Percentiles rank a stretch among this genome's conserved stretches.
phyloP scores from a whole-genome alignment of 2,329 filamentous ascomycete species.

The Aspergillus versicolor region DNA sequence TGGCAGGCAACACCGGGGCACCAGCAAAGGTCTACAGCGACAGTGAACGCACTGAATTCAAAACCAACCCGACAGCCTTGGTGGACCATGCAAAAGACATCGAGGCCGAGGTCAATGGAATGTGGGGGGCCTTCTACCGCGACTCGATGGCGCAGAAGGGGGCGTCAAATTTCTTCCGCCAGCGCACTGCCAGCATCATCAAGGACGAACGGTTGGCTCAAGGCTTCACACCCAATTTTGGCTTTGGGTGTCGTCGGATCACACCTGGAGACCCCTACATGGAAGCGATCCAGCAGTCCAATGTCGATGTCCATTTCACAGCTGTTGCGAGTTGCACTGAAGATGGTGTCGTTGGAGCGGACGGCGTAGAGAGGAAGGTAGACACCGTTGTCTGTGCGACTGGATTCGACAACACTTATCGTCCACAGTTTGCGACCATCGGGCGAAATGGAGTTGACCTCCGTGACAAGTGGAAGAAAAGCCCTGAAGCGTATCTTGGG shows the following conservation, averaged over 20 bases:
- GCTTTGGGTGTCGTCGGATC: conserved; percentile 38
- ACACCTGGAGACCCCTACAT: conserved; percentile 47
- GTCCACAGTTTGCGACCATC: conserved; percentile 46
- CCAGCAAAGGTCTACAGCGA: not conserved
- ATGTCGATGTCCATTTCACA: conserved; percentile 46
- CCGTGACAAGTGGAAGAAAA: conserved; percentile 45
- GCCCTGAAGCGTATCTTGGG: conserved; percentile 46
- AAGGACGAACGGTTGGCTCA: not conserved
- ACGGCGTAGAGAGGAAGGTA: conserved; percentile 17
- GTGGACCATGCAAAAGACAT: conserved; percentile 2
- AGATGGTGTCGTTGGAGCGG: conserved; percentile 29
- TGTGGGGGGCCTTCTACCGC: conserved; percentile 5
- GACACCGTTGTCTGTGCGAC: conserved; percentile 22
- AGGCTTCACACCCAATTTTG: not conserved
- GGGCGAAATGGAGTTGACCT: conserved; percentile 41
- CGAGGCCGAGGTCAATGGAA: conserved; percentile 3
- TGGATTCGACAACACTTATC: conserved; percentile 31
- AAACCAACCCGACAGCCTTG: not conserved
- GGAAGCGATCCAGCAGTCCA: conserved; percentile 42
- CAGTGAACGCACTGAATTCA: not conserved
- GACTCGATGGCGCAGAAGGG: not conserved
- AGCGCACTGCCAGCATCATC: not conserved
- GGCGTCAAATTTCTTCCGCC: not conserved
- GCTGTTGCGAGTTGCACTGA: conserved; percentile 38
- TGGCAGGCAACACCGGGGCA: not conserved